Conservation (phyloP, 2,329 filamentous ascomycete species). For the Apiospora hydei region DNA sequence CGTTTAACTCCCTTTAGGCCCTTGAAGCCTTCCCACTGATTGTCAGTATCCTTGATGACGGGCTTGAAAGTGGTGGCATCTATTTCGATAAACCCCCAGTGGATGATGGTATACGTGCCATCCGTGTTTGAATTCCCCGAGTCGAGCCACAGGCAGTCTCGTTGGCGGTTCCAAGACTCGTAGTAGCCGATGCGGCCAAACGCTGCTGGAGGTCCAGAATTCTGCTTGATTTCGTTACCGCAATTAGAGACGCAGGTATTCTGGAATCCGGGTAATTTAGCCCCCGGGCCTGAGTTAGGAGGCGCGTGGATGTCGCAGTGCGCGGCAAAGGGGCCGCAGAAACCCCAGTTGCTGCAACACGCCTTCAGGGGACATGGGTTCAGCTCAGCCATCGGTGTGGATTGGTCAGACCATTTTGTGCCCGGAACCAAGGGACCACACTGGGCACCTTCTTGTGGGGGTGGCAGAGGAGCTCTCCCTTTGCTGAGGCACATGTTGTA, state of each 20-base stretch:
- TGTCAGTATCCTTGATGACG: constrained; percentile 32
- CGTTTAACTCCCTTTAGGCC: constrained; percentile 35
- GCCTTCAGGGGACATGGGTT: constrained; percentile 56
- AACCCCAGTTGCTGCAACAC: constrained; percentile 47
- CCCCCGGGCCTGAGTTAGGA: constrained; percentile 32
- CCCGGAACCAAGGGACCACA: constrained; percentile 56
- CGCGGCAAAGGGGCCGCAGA: constrained; percentile 32
- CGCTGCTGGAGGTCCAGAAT: constrained; percentile 21
- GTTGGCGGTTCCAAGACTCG: constrained; percentile 39
- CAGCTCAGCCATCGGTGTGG: constrained; percentile 42
- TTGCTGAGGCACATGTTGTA: constrained; percentile 48
- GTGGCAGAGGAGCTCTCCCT: constrained; percentile 51
- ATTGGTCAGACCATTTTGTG: constrained; percentile 41
- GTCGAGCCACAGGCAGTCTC: constrained; percentile 38
- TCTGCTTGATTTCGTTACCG: constrained; percentile 30
- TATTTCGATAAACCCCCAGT: constrained; percentile 42
- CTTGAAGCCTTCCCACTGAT: constrained; percentile 39
- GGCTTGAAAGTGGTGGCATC: constrained; percentile 32
- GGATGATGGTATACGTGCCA: constrained; percentile 36
- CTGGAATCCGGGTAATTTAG: constrained; percentile 39
- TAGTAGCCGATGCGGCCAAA: constrained; percentile 37
- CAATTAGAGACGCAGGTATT: constrained; percentile 35
- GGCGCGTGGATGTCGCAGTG: constrained; percentile 22
- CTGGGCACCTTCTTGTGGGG: constrained; percentile 43
- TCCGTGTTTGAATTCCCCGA: constrained; percentile 30